A percentile compares a stretch with the other conserved stretches of the same genome.
phyloP scores from a whole-genome alignment of 2,329 filamentous ascomycete species.

The Aspergillus novoparasiticus region DNA sequence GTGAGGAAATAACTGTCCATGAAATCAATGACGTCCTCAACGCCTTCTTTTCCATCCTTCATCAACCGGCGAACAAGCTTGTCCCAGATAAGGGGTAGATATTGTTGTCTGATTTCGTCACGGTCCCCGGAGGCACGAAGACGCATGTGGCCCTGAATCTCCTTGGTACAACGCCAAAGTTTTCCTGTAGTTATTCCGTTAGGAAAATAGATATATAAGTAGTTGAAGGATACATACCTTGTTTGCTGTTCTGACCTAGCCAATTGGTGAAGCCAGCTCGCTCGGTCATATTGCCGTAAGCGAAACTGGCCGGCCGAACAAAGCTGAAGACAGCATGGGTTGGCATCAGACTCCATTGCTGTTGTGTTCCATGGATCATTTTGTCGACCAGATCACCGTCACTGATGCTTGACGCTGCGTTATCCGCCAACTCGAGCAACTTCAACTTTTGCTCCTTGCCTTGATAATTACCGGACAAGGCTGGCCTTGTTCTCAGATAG shows the following conservation, averaged over 20 bases:
- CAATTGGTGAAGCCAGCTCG: conserved; percentile 80
- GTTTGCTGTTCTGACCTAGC: conserved; percentile 94
- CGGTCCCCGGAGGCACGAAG: conserved; percentile 86
- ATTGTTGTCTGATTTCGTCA: conserved; percentile 92
- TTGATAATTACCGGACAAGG: conserved; percentile 62
- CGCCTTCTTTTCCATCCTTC: conserved; percentile 76
- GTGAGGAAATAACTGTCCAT: conserved; percentile 98
- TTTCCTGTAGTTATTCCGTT: conserved; percentile 46
- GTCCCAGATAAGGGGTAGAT: conserved; percentile 85
- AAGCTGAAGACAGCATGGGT: conserved; percentile 95
- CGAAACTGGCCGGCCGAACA: conserved; percentile 84
- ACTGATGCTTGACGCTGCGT: conserved; percentile 92
- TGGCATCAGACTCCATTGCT: conserved; percentile 98
- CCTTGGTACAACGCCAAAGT: conserved; percentile 79
- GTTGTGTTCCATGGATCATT: conserved; percentile 98
- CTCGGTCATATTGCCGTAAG: conserved; percentile 74
- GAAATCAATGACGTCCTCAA: conserved; percentile 81
- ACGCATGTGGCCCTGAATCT: conserved; percentile 97
- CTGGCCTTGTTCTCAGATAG: conserved; percentile 82
- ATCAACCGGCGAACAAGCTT: conserved; percentile 75
- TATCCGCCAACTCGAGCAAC: conserved; percentile 79
- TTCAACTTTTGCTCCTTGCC: conserved; percentile 75
- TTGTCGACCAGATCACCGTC: conserved; percentile 94
- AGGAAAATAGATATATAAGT: neutral
- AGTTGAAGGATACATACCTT: conserved; percentile 54